These are phyloP conservation scores for Monascus ruber DNA, from an alignment of 2,329 filamentous ascomycete species.

Conservation along the genomic window DNA sequence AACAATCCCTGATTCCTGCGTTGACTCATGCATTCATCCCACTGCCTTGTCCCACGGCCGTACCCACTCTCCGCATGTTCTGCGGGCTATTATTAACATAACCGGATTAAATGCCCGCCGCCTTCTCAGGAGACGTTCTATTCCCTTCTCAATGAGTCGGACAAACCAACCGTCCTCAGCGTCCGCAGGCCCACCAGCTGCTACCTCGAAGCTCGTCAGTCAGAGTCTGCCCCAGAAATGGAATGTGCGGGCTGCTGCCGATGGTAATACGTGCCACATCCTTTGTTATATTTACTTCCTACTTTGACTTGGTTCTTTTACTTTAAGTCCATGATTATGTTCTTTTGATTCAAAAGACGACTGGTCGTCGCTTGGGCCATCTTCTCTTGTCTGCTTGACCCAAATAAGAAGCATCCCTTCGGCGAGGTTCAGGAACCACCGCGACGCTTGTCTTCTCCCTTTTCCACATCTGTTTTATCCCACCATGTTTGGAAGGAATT, in stretches of 20 bases:
- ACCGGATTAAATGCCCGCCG: neutral
- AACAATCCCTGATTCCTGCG: no score
- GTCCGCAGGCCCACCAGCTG: slow-evolving; percentile 24
- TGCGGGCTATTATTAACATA: no score
- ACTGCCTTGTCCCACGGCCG: no score
- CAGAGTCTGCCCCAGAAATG: slow-evolving; percentile 30
- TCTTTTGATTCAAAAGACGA: slow-evolving; percentile 1
- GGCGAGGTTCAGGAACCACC: no score
- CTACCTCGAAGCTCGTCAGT: slow-evolving; percentile 23
- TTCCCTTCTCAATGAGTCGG: slow-evolving; percentile 25
- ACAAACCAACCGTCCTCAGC: slow-evolving; percentile 31
- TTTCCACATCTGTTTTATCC: slow-evolving; percentile 4
- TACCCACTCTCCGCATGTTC: no score
- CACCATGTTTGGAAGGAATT: slow-evolving; percentile 31
- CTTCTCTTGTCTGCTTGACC: no score
- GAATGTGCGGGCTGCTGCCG: slow-evolving; percentile 32
- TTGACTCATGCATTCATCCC: no score
- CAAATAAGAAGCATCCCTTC: no score
- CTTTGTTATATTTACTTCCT: slow-evolving; percentile 1
- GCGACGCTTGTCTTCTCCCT: neutral
- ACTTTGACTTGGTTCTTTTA: neutral
- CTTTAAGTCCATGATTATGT: neutral
- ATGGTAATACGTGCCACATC: slow-evolving; percentile 28
- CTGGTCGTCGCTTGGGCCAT: neutral
- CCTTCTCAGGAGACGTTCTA: slow-evolving; percentile 4